Conservation (phyloP, 352 stramenopile genomes). For the Phytophthora constricta region DNA sequence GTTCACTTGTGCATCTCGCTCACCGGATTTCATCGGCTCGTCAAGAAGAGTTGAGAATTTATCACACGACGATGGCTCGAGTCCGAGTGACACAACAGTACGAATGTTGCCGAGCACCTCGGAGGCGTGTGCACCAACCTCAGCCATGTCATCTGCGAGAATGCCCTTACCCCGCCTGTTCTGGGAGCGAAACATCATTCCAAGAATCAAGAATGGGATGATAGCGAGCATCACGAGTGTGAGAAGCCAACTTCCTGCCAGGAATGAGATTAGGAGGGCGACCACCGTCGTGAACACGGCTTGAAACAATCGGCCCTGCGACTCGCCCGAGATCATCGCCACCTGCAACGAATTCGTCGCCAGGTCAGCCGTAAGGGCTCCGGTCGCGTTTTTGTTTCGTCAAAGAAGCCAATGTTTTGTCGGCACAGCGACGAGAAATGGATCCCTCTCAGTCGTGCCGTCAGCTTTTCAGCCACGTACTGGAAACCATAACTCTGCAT, state of each 20-base stretch:
- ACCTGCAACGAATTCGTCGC: constrained; percentile 59
- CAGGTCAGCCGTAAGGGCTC: constrained; percentile 55
- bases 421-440: constrained; percentile 49
- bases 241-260: constrained; percentile 66
- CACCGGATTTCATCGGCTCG: constrained; percentile 32
- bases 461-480: constrained; percentile 59
- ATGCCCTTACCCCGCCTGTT: background rate
- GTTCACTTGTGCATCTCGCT: constrained; percentile 42
- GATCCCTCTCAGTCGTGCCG: constrained; percentile 51
- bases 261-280: constrained; percentile 66
- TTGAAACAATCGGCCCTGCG: constrained; percentile 52
- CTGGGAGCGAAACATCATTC: constrained; percentile 31
- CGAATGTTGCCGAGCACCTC: constrained; percentile 55
- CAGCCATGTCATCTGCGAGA: constrained; percentile 29
- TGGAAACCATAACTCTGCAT: constrained; percentile 55
- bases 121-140: constrained; percentile 47
- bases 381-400: constrained; percentile 61
- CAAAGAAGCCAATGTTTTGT: constrained; percentile 75
- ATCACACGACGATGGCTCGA: constrained; percentile 28
- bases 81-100: constrained; percentile 47
- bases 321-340: constrained; percentile 54
- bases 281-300: constrained; percentile 56
- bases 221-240: constrained; percentile 69
- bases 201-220: constrained; percentile 64
- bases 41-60: constrained; percentile 36